Evolutionary conservation across 176 grass and related monocot species (phyloP).

Genomic region (Zea luxurians): DNA sequence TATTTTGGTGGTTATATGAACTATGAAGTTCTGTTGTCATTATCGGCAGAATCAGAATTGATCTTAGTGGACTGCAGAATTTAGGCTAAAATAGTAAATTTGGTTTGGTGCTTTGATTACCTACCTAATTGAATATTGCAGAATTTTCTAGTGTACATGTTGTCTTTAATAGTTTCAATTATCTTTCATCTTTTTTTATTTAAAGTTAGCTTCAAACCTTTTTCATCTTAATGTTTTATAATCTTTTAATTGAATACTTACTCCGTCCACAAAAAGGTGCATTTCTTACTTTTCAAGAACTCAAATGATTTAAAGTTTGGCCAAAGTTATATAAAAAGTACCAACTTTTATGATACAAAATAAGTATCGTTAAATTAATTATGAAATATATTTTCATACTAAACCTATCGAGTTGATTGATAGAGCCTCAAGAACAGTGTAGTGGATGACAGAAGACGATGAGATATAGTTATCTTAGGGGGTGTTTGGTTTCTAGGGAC

Average conservation of each 20-base stretch:
- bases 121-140: background rate
- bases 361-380: too few relatives aligned
- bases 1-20: background rate
- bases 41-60: background rate
- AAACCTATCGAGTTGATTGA: too few relatives aligned
- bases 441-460: too few relatives aligned
- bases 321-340: too few relatives aligned
- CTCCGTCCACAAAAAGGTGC: too few relatives aligned
- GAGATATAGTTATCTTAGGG: too few relatives aligned
- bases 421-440: too few relatives aligned
- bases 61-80: slow-evolving; percentile 1
- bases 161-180: background rate
- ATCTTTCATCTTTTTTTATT: background rate
- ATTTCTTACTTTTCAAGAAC: too few relatives aligned
- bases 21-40: background rate
- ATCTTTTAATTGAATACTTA: background rate
- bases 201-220: background rate
- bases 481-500: too few relatives aligned
- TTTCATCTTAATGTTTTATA: background rate
- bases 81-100: background rate
- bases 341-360: too few relatives aligned
- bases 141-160: background rate
- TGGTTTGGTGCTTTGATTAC: background rate
- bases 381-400: too few relatives aligned
- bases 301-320: too few relatives aligned